phyloP scores from a whole-genome alignment of 176 grass and related monocot species.

The Saccharum spontaneum region DNA sequence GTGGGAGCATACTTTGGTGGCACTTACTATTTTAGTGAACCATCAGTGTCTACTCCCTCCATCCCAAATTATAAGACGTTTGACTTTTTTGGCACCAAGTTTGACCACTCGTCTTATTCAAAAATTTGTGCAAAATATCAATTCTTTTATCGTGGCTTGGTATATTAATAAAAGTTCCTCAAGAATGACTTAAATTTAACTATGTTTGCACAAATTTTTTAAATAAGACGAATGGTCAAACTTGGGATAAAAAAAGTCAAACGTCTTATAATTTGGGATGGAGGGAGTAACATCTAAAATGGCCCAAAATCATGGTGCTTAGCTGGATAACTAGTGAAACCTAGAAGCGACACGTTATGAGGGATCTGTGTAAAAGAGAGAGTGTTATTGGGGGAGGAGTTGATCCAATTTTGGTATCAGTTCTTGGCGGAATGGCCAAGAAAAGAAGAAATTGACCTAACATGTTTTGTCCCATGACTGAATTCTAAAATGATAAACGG shows the following conservation, averaged over 20 bases:
- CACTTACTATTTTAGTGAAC: slow-evolving; percentile 38
- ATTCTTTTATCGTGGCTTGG: too few relatives aligned
- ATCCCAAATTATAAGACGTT: too few relatives aligned
- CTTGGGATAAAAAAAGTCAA: too few relatives aligned
- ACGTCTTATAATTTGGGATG: too few relatives aligned
- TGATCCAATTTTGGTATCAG: slow-evolving; percentile 25
- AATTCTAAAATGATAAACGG: neutral
- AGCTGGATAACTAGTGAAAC: neutral
- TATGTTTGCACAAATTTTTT: too few relatives aligned
- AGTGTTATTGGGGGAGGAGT: neutral
- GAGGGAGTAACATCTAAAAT: slow-evolving; percentile 16
- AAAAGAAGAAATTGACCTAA: slow-evolving; percentile 28
- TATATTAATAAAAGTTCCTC: too few relatives aligned
- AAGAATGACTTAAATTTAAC: too few relatives aligned
- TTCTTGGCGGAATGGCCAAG: neutral
- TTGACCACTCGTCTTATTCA: too few relatives aligned
- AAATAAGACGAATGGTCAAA: too few relatives aligned
- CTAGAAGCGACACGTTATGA: slow-evolving; percentile 5
- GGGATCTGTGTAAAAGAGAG: slow-evolving; percentile 3
- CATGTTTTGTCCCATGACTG: neutral
- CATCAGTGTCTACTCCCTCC: slow-evolving; percentile 30
- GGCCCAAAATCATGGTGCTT: neutral
- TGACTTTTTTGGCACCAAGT: too few relatives aligned
- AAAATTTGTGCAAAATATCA: too few relatives aligned
- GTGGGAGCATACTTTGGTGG: slow-evolving; percentile 34